phyloP scores from a whole-genome alignment of 768 basidiomycete species.

The Kwoniella heveanensis region DNA sequence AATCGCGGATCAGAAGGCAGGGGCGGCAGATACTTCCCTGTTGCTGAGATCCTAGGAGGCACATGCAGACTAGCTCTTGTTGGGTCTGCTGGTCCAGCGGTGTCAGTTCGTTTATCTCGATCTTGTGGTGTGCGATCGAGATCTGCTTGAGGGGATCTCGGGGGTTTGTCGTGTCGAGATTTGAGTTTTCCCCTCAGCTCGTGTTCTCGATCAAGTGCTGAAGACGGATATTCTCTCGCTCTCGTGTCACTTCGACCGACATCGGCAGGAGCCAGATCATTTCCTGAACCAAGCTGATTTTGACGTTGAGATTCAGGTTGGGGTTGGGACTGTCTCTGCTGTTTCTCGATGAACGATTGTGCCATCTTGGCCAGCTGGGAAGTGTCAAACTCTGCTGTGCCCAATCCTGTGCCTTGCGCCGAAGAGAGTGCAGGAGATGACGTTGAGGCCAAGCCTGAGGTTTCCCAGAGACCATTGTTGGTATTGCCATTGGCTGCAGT shows the following conservation, averaged over 20 bases:
- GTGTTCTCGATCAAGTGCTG: constrained; percentile 3
- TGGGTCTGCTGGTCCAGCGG: too few species aligned
- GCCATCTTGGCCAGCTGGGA: constrained; percentile 22
- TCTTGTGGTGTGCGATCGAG: not conserved
- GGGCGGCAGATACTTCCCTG: not conserved
- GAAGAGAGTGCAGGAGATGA: not conserved
- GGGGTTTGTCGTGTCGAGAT: not conserved
- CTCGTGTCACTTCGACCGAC: not conserved
- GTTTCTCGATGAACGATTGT: constrained; percentile 21
- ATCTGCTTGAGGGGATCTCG: not conserved
- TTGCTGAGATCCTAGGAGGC: not conserved
- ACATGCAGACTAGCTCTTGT: not conserved
- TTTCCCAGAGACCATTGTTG: not conserved
- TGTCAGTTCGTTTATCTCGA: too few species aligned
- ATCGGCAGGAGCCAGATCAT: not conserved
- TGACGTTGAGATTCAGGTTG: not conserved
- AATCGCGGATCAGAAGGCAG: constrained; percentile 12
- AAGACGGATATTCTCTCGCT: not conserved
- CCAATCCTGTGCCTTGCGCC: not conserved
- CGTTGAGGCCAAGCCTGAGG: not conserved
- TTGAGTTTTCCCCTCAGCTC: constrained; percentile 17
- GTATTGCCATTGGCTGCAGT: not conserved
- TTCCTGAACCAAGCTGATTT: not conserved
- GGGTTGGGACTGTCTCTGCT: not conserved
- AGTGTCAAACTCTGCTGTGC: constrained; percentile 10